Base-by-base conservation (phyloP, 139 green algal genomes). In the Picochlorum sp. region DNA sequence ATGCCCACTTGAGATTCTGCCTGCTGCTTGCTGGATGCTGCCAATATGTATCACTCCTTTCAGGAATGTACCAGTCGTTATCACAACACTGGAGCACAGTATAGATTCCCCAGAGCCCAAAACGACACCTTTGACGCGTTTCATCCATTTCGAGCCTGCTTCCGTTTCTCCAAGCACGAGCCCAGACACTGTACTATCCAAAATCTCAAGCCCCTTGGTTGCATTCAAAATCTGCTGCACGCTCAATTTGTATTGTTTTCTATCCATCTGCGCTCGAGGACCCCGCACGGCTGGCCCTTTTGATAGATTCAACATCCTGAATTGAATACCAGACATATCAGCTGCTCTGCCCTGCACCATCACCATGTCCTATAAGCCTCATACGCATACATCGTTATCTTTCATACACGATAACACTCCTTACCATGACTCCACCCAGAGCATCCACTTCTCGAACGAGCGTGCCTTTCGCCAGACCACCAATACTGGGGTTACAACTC, bases 401-500 rank as follows among this genome's bases (percentile, higher is more conserved):
- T 47, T 47, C 1, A 7, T 26, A n/a, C 20, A 20, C 39, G 22
- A 47, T n/a, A 22, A 47, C 39, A 47, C 39, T n/a, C n/a, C n/a
- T n/a, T n/a, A 47, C 75, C 77, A 84, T 84, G 16, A 84, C 61
- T 7, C 77, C 74, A 37, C 62, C 73, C 55, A 84, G 50, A 25
- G 77, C 74, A 32, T 84, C 77, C 9, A 84, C 70, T 51, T 84
- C 77, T 20, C 77, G 43, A 10, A 82, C 74, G 4, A 84, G 61
- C 4, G 63, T 79, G 26, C 77, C 77, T 52, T 84, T 84, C 29
- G 70, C 77, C 32, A 84, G 70, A 16, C 77, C 77, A 12, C 77
- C 77, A 1, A 84, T 80, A 64, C 57, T 73, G 30, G 77, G 77
- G 67, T 84, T 84, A 69, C 77, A 84, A 60, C 61, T 75, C 70